These are phyloP conservation scores for Rhazya stricta DNA, from an alignment of 257 asterid genomes.

Conservation along the genomic window DNA sequence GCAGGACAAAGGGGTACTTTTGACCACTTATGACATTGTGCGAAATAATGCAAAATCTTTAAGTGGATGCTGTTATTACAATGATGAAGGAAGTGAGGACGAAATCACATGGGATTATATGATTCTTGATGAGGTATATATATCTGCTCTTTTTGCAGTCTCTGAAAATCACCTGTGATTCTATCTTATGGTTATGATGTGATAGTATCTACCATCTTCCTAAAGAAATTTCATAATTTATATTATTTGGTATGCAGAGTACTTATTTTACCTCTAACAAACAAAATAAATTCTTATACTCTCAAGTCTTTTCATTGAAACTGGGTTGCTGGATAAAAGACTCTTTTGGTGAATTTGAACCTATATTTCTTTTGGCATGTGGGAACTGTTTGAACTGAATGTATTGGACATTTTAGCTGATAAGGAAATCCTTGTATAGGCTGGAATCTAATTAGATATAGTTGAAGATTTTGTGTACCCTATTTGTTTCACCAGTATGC, in stretches of 20 bases:
- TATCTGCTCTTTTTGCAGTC: neutral
- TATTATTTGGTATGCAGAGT: neutral
- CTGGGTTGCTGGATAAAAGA: neutral
- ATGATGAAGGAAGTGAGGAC: constrained; percentile 52
- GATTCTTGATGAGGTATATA: constrained; percentile 82
- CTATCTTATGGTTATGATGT: neutral
- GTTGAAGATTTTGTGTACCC: neutral
- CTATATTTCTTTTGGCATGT: neutral
- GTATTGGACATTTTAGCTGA: neutral
- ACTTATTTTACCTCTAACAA: neutral
- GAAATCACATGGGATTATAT: constrained; percentile 77
- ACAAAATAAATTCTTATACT: too few relatives aligned
- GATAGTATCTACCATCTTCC: neutral
- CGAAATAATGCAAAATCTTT: constrained; percentile 63
- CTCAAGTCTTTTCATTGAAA: neutral
- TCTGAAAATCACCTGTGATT: neutral
- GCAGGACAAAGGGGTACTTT: constrained; percentile 83
- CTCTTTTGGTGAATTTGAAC: neutral
- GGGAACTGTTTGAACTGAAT: neutral
- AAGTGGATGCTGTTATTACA: constrained; percentile 47
- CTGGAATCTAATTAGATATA: neutral
- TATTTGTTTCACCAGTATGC: neutral
- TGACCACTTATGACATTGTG: constrained; percentile 91
- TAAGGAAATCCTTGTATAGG: neutral
- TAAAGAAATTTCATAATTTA: neutral